Conservation (phyloP, 208 protist genomes). For the Trypanosoma rangeli region DNA sequence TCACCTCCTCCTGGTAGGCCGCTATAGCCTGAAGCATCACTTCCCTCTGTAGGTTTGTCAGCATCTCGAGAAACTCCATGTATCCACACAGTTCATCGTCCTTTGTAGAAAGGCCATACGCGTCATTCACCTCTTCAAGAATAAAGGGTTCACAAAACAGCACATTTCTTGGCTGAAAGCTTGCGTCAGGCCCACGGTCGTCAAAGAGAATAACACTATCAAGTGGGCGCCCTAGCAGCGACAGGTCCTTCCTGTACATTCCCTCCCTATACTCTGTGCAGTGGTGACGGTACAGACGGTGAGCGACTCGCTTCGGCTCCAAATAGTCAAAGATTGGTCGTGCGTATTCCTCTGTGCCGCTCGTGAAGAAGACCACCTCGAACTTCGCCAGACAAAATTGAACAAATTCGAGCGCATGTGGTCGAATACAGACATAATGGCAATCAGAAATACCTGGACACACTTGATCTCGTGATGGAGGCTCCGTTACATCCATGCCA, state of each 20-base stretch:
- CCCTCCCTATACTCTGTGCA: slow-evolving; percentile 35
- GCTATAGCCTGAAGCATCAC: slow-evolving; percentile 36
- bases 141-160: slow-evolving; percentile 65
- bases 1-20: slow-evolving; percentile 15
- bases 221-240: slow-evolving; percentile 34
- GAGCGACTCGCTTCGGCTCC: slow-evolving; percentile 34
- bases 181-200: slow-evolving; percentile 61
- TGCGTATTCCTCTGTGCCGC: slow-evolving; percentile 61
- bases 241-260: slow-evolving; percentile 54
- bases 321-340: slow-evolving; percentile 50
- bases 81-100: slow-evolving; percentile 24
- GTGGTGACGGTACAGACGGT: slow-evolving; percentile 56
- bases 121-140: slow-evolving; percentile 34
- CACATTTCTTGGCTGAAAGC: slow-evolving; percentile 51
- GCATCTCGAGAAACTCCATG: slow-evolving; percentile 27
- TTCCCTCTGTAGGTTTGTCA: slow-evolving; percentile 32
- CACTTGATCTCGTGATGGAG: background rate
- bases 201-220: slow-evolving; percentile 59
- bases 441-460: background rate
- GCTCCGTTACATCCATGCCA: background rate
- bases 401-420: slow-evolving; percentile 50
- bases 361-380: slow-evolving; percentile 76
- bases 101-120: background rate
- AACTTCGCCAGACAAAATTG: slow-evolving; percentile 40
- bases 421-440: slow-evolving; percentile 53